Conservation (phyloP, 2,329 filamentous ascomycete species). For the Leptographium radiaticola region DNA sequence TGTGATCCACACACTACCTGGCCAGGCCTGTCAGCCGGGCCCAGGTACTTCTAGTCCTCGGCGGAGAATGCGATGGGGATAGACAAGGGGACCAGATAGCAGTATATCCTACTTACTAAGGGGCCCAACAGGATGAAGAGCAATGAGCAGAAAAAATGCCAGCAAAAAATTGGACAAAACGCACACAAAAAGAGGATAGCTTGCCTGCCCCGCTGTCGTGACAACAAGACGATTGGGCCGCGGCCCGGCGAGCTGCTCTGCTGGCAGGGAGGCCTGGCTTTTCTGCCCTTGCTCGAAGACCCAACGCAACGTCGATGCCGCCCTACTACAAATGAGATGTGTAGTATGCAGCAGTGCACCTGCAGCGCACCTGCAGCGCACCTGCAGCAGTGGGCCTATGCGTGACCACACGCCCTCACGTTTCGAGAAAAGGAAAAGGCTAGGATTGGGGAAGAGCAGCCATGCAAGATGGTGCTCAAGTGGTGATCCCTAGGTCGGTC, state of each 20-base stretch:
- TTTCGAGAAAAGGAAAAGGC: neutral
- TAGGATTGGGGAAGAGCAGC: neutral
- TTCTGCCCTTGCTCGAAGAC: neutral
- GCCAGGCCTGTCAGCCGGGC: slow-evolving; percentile 1
- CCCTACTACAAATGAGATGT: neutral
- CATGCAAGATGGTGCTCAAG: neutral
- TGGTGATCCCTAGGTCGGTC: no score
- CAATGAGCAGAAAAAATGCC: neutral
- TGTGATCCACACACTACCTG: neutral
- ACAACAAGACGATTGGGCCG: neutral
- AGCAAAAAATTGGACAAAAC: neutral
- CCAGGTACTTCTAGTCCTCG: neutral
- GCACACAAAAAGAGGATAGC: neutral
- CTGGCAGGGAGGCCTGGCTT: neutral
- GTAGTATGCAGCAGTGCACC: neutral
- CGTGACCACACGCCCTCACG: neutral
- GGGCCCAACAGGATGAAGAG: neutral
- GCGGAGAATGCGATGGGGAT: neutral
- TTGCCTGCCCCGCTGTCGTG: neutral
- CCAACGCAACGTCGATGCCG: neutral
- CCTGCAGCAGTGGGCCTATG: slow-evolving; percentile 1
- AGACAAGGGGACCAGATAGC: neutral
- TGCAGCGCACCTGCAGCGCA: neutral
- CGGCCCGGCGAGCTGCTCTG: neutral
- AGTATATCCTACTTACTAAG: neutral